Evolutionary conservation across 306 rosid genomes (phyloP), one percentile per base, ranked within the genome.

Genomic region (Vigna radiata): DNA sequence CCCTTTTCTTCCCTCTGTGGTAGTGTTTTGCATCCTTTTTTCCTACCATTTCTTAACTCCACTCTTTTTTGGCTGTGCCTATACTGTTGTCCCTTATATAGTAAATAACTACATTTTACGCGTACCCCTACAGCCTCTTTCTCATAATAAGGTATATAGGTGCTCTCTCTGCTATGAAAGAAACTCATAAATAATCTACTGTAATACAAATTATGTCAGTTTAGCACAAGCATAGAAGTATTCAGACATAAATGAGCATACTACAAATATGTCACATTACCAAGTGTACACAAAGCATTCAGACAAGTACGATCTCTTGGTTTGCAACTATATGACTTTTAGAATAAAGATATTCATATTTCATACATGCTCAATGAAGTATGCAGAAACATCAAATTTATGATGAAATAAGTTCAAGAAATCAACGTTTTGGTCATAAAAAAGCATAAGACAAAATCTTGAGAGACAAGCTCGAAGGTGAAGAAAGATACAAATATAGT

Each of bases 401-500:
- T 71, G 59, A 60, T 21, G 31, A 71, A 63, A 70, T 63, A 77
- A 53, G 56, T 36, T 33, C 76, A 72, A 53, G 52, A 82, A 71
- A 48, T 6, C 49, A 67, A 47, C 4, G 70, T 18, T 70, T 67
- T 47, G 17, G 12, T 67, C 16, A 54, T 36, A 68, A 50, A 79
- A 37, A 27, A 31, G 15, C 31, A 73, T 19, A 46, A 58, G 49
- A 65, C 17, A 25, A 36, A 25, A 25, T 56, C 76, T 2, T 33
- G 41, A 65, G 33, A 33, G 11, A 64, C 52, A 70, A 50, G 23
- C 41, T 79, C 31, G 15, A 70, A 76, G 13, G 48, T 63, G 64
- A 81, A 12, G 33, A 59, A 52, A 54, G 23, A 66, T 72, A 63
- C 80, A 60, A 81, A 73, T 70, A 75, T 55, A 79, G 79, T 80